Conservation (phyloP, 148 eudicot species). For the Rhododendron griersonianum region DNA sequence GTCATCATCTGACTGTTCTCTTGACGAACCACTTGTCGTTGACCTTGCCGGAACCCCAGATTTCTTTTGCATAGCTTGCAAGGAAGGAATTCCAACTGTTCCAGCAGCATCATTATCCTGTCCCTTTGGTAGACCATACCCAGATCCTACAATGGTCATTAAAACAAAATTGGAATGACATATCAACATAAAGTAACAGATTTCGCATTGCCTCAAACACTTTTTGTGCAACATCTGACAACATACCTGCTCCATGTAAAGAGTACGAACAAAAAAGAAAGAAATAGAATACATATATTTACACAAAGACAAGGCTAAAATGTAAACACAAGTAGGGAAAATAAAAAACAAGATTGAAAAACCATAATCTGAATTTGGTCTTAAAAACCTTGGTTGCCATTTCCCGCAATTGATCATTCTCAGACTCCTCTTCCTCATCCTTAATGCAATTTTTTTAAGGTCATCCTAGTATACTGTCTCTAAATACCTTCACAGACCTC, state of each 20-base stretch:
- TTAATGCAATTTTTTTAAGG: not conserved
- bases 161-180: not conserved
- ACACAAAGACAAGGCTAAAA: conserved; percentile 2
- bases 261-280: not conserved
- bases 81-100: conserved; percentile 51
- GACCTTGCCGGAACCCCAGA: conserved; percentile 56
- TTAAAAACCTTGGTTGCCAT: not conserved
- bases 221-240: not conserved
- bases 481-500: not conserved
- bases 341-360: not conserved
- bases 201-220: not conserved
- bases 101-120: conserved; percentile 54
- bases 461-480: not conserved
- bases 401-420: not conserved
- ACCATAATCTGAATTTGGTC: not conserved
- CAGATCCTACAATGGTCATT: conserved; percentile 32
- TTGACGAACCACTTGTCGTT: conserved; percentile 83
- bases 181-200: not conserved
- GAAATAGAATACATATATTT: not conserved
- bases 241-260: not conserved
- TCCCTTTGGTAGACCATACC: conserved; percentile 23
- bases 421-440: not conserved
- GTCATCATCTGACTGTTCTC: conserved; percentile 83
- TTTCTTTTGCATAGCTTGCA: conserved; percentile 59
- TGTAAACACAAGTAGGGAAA: not conserved